Conservation (phyloP, 306 rosid genomes). For the Prunus persica region Prunus_persica_NCBIv2 NC_034011.1:5207001-5207500, state of each 20-base stretch:
- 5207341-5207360: slow-evolving; percentile 42
- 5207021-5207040: slow-evolving; percentile 92
- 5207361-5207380: slow-evolving; percentile 48
- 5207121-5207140: slow-evolving; percentile 59
- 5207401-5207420: slow-evolving; percentile 29
- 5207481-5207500: slow-evolving; percentile 10
- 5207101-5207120: slow-evolving; percentile 67
- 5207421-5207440: slow-evolving; percentile 15
- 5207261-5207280: slow-evolving; percentile 16
- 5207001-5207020: slow-evolving; percentile 86
- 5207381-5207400: slow-evolving; percentile 27
- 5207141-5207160: slow-evolving; percentile 68
- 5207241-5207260: slow-evolving; percentile 16
- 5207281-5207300: slow-evolving; percentile 12
- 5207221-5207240: not conserved
- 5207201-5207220: slow-evolving; percentile 44
- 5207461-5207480: slow-evolving; percentile 23
- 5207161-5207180: slow-evolving; percentile 39
- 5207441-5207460: slow-evolving; percentile 19
- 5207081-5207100: slow-evolving; percentile 92
- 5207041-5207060: slow-evolving; percentile 80
- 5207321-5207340: slow-evolving; percentile 34
- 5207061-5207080: slow-evolving; percentile 66
- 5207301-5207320: slow-evolving; percentile 25
- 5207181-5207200: slow-evolving; percentile 83